Evolutionary conservation across 306 rosid genomes (phyloP).

Genomic region (Biancaea sappan): DNA sequence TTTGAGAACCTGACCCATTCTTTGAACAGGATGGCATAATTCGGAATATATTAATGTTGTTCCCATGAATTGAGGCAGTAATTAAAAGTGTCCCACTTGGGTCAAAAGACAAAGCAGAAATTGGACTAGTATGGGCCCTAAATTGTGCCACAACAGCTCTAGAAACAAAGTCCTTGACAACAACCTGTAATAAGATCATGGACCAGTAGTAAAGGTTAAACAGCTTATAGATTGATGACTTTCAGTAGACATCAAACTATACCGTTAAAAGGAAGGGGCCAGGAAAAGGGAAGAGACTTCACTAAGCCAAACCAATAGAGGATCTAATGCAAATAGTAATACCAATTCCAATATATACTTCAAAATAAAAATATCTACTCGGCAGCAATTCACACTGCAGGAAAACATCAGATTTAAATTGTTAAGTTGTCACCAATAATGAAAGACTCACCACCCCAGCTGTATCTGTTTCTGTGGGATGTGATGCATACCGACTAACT

Average conservation of each 20-base stretch:
- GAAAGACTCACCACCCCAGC: constrained; percentile 89
- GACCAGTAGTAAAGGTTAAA: constrained; percentile 30
- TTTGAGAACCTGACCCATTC: constrained; percentile 56
- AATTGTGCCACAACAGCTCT: constrained; percentile 68
- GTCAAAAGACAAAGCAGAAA: constrained; percentile 80
- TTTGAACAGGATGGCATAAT: constrained; percentile 69
- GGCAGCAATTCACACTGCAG: constrained; percentile 36
- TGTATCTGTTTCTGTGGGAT: constrained; percentile 65
- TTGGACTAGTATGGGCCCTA: constrained; percentile 79
- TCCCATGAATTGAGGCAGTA: constrained; percentile 76
- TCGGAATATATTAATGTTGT: constrained; percentile 74
- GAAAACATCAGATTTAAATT: constrained; percentile 30
- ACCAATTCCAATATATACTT: constrained; percentile 43
- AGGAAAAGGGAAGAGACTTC: constrained; percentile 3
- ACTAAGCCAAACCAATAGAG: constrained; percentile 45
- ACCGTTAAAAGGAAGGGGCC: background rate
- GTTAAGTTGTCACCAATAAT: constrained; percentile 26
- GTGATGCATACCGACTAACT: constrained; percentile 70
- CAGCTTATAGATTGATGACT: constrained; percentile 28
- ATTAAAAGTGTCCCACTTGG: constrained; percentile 85
- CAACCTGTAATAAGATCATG: constrained; percentile 56
- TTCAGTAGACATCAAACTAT: background rate
- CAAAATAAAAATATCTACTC: constrained; percentile 42
- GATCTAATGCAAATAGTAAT: constrained; percentile 52
- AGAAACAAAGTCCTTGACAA: constrained; percentile 66